Evolutionary conservation across 2,329 filamentous ascomycete genomes (phyloP).

Genomic region (Microdochium trichocladiopsis): DNA sequence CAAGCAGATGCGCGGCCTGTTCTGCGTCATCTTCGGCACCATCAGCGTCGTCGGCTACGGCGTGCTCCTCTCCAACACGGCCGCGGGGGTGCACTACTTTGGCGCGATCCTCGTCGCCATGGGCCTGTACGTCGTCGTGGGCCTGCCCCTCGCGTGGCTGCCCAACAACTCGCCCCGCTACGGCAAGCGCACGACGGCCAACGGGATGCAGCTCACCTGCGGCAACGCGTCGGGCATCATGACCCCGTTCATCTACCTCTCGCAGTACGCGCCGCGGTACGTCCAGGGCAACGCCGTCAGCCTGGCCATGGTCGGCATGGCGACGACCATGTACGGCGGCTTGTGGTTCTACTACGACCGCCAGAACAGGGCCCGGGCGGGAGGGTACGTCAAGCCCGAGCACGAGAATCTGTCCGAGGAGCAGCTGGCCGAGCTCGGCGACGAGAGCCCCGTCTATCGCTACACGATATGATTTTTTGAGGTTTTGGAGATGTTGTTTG

Average conservation of each 20-base stretch:
- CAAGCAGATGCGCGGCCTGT: conserved; percentile 58
- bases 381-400: conserved; percentile 27
- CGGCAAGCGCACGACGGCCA: conserved; percentile 67
- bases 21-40: conserved; percentile 53
- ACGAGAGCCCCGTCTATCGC: conserved; percentile 42
- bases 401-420: conserved; percentile 35
- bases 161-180: conserved; percentile 67
- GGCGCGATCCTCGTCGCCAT: conserved; percentile 70
- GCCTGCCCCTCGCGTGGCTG: conserved; percentile 50
- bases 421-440: conserved; percentile 41
- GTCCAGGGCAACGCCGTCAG: conserved; percentile 55
- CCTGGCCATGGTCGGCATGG: conserved; percentile 48
- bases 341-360: conserved; percentile 46
- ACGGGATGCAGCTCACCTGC: conserved; percentile 62
- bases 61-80: conserved; percentile 53
- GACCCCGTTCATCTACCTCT: conserved; percentile 58
- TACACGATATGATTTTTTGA: conserved; percentile 37
- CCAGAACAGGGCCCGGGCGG: conserved; percentile 38
- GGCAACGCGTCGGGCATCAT: conserved; percentile 68
- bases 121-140: conserved; percentile 59
- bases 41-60: conserved; percentile 64
- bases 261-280: conserved; percentile 46
- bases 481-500: no score
- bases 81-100: conserved; percentile 63
- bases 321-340: conserved; percentile 42